phyloP scores from a whole-genome alignment of 257 asterid species.

The Salvia hispanica region DNA sequence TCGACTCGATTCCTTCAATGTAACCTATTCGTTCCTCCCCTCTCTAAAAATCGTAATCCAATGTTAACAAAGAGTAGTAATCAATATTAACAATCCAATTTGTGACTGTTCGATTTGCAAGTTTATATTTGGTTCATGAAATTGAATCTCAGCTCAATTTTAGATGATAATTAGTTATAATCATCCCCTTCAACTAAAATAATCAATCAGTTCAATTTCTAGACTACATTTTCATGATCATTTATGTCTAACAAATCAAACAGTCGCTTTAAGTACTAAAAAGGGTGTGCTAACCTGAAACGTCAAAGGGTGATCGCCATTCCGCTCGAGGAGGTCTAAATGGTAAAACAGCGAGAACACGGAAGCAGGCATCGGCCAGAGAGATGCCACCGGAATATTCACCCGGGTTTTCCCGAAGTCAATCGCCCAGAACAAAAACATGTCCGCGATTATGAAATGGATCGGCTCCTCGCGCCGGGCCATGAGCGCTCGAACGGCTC shows the following conservation, averaged over 20 bases:
- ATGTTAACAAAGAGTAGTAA: constrained; percentile 11
- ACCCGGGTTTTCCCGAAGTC: constrained; percentile 56
- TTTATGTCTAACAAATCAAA: too few species aligned
- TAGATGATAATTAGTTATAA: too few species aligned
- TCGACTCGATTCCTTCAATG: constrained; percentile 52
- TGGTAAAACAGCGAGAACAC: constrained; percentile 55
- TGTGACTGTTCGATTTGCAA: too few species aligned
- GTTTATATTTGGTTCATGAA: too few species aligned
- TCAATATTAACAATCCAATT: background rate
- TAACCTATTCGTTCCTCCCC: constrained; percentile 46
- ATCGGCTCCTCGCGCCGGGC: constrained; percentile 44
- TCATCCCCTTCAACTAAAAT: too few species aligned
- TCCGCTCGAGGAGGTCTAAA: constrained; percentile 45
- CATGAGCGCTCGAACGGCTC: constrained; percentile 60
- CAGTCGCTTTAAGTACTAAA: background rate
- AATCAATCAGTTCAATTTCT: too few species aligned
- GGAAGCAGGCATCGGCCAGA: constrained; percentile 76
- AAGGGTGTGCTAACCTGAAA: constrained; percentile 46
- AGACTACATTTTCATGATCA: too few species aligned
- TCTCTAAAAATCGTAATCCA: constrained; percentile 31
- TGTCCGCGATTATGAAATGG: constrained; percentile 48
- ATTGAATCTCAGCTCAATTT: too few species aligned
- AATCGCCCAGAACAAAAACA: constrained; percentile 56
- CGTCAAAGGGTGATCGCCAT: constrained; percentile 45
- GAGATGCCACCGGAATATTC: constrained; percentile 74